These are phyloP conservation scores for Peronospora tabacina DNA, from an alignment of 352 stramenopile species.

Conservation along the genomic window DNA sequence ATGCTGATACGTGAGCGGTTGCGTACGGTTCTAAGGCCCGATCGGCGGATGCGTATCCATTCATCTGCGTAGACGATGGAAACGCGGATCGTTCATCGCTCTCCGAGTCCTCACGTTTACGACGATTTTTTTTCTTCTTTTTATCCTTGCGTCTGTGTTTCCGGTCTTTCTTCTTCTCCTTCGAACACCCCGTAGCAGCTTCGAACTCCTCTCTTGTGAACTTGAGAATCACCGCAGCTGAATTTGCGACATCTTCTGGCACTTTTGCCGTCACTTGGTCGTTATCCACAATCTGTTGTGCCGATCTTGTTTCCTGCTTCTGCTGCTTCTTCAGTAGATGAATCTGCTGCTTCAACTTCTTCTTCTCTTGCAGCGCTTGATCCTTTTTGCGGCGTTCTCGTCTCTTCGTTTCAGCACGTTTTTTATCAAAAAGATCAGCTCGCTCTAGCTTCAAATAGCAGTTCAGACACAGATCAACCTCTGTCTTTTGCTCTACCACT, in stretches of 20 bases:
- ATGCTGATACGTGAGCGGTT: constrained; percentile 13
- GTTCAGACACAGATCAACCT: constrained; percentile 51
- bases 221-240: constrained; percentile 22
- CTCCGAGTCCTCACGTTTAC: constrained; percentile 46
- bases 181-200: constrained; percentile 19
- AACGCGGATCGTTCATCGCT: constrained; percentile 39
- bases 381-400: constrained; percentile 30
- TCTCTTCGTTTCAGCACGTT: constrained; percentile 34
- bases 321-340: constrained; percentile 58
- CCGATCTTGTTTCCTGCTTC: constrained; percentile 42
- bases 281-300: constrained; percentile 2
- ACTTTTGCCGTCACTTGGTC: constrained; percentile 2
- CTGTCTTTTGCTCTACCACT: constrained; percentile 19
- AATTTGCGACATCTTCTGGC: constrained; percentile 2
- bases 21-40: constrained; percentile 14
- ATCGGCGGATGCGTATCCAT: constrained; percentile 40
- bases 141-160: constrained; percentile 51
- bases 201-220: constrained; percentile 36
- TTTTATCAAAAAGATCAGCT: constrained; percentile 54
- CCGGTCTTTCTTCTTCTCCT: constrained; percentile 48
- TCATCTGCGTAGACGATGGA: constrained; percentile 40
- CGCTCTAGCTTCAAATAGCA: constrained; percentile 72
- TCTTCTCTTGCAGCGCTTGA: constrained; percentile 32
- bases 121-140: constrained; percentile 40
- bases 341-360: constrained; percentile 37